Base-by-base conservation (phyloP, 352 stramenopile species). In the Blastocystis sp. region DNA sequence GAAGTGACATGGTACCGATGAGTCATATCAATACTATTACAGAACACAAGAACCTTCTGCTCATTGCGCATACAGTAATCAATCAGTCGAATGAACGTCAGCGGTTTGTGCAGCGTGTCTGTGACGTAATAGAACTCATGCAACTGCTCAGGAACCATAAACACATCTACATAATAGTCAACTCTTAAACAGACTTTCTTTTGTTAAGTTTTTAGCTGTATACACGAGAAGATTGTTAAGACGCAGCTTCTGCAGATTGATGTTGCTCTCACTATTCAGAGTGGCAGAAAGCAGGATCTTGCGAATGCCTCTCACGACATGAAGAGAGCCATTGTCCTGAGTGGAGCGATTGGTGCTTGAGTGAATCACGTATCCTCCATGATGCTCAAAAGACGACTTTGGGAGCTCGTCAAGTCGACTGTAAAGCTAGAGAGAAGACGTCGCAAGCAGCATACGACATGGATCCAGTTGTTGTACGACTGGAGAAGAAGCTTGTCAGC, bases 221-320 rank as follows among this genome's bases (percentile, higher is more conserved):
- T 84, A 84, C 15, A 84, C 73, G 37, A 84, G 73, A 9, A 84
- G 39, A 64, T 84, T 84, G 1, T 59, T 54, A 8, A 84, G 47
- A 29, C 50, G 73, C 6, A 84, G 50, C 73, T 84, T 84, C 73
- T 84, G 11, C 34, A 84, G 64, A 34, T 84, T 84, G 50, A 84
- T 84, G 39, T 84, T 84, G 23, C 47, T 84, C n/a, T 84, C 73
- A 15, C 47, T 84, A 53, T 84, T 84, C 50, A 84, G 53, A n/a
- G 73, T 84, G 0, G 73, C 73, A 11, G 50, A 68, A 2, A 84
- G 73, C 1, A 84, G 50, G 15, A 84, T 55, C 56, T 84, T 84
- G 11, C 73, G 73, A 37, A 66, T 64, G 11, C 73, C 73, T 9
- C 73, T 50, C 2, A 45, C 9, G 8, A 66, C 47, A 13, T n/a